Base-by-base conservation (phyloP, 306 rosid species). In the Sicyos baderoa region DNA sequence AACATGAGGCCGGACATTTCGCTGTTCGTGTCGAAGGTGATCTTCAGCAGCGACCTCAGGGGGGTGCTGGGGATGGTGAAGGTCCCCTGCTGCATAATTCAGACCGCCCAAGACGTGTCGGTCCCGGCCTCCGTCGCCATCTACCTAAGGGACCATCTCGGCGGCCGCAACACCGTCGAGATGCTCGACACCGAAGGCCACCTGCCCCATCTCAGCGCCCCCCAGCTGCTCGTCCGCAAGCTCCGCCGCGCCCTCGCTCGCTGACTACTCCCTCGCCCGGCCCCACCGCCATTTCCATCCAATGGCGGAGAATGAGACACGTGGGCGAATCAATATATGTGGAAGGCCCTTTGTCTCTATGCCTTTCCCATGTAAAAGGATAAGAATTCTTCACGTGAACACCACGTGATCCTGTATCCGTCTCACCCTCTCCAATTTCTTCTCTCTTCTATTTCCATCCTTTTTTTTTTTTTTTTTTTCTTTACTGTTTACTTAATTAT, bases 1-100 rank as follows among this genome's bases (percentile, higher is more conserved):
- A 93, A 90, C 77, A 90, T 93, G 99, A 72, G 99, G 3, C 99
- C 99, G 0, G 99, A 93, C 76, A 93, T 93, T 45, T 64, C 99
- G 6, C 80, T 93, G 8, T 93, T 85, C 62, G 94, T 86, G 14
- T 82, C 84, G 0, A 77, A 89, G 3, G 79, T 85, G 0, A 87
- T 85, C 1, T 90, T 93, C 82, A 82, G 82, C 85, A 84, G 96
- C 81, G 99, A 93, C 71, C 74, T 90, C 44, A 79, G 97, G 45
- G 97, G 95, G 4, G 83, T 88, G 1, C 53, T 93, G 2, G 99
- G 96, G 3, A 35, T 90, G 68, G 97, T 93, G 0, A 83, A 73
- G 18, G 97, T 88, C 0, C 96, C 99, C 0, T 93, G 95, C 25
- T 84, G 86, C 56, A 86, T 93, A 59, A 81, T 93, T 82, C 99